These are phyloP conservation scores for Camillea tinctor DNA, from an alignment of 2,329 filamentous ascomycete genomes.

Conservation along the genomic window DNA sequence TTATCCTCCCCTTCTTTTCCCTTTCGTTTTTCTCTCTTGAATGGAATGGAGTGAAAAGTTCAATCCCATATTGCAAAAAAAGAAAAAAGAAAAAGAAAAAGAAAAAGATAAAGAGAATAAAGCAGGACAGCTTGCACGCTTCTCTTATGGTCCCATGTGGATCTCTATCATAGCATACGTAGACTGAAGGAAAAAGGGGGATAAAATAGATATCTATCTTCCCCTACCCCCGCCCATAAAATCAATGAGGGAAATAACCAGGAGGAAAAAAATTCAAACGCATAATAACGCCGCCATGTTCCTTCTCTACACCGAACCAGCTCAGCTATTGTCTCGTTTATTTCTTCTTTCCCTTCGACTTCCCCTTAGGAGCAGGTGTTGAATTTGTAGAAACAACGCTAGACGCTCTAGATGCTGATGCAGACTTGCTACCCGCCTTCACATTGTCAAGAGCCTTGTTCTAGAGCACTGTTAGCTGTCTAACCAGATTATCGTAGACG, in stretches of 20 bases:
- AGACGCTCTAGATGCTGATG: conserved; percentile 79
- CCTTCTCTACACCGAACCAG: neutral
- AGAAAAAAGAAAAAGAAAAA: too few relatives aligned
- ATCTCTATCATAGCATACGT: too few relatives aligned
- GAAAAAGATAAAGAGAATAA: too few relatives aligned
- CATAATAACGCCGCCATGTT: neutral
- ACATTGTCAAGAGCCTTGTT: conserved; percentile 92
- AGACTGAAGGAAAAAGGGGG: neutral
- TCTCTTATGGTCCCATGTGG: too few relatives aligned
- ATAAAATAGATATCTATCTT: too few relatives aligned
- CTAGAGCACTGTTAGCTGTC: conserved; percentile 45
- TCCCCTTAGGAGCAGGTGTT: conserved; percentile 41
- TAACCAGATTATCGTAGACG: neutral
- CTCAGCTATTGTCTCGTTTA: conserved; percentile 19
- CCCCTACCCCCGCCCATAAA: too few relatives aligned
- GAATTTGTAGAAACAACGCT: conserved; percentile 80
- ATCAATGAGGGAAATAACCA: neutral
- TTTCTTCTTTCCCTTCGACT: conserved; percentile 55
- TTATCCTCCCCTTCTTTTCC: too few relatives aligned
- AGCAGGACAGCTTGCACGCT: too few relatives aligned
- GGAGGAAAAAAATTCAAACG: neutral
- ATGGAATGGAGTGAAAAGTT: too few relatives aligned
- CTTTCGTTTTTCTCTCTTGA: too few relatives aligned
- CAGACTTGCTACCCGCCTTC: conserved; percentile 72
- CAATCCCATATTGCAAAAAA: too few relatives aligned